These are phyloP conservation scores for Phylloporus sp. DNA, from an alignment of 768 basidiomycete genomes.

Conservation along the genomic window DNA sequence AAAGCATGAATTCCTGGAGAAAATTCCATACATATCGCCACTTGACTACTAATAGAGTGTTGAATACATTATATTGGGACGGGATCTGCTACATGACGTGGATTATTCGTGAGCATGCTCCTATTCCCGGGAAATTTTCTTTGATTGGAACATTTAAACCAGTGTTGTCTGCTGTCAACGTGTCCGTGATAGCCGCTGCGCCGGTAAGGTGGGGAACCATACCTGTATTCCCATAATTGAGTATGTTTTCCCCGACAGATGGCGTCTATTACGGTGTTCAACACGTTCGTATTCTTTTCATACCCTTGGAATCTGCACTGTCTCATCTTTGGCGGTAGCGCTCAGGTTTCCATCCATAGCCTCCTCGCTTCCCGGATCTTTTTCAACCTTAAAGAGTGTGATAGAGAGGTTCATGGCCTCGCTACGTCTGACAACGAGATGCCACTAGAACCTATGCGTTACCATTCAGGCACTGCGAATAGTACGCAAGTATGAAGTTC, in stretches of 20 bases:
- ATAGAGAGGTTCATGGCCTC: not conserved
- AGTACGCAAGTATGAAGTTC: too few relatives aligned
- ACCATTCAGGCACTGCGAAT: too few relatives aligned
- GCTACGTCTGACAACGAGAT: not conserved
- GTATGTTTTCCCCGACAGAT: conserved; percentile 3
- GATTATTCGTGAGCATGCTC: conserved; percentile 13
- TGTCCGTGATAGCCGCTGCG: conserved; percentile 14
- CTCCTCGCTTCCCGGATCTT: conserved; percentile 26
- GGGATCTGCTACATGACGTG: conserved; percentile 26
- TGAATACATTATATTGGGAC: conserved; percentile 25
- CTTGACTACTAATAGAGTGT: conserved; percentile 7
- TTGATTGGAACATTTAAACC: not conserved
- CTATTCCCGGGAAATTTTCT: not conserved
- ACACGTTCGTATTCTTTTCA: conserved; percentile 18
- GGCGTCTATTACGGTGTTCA: conserved; percentile 11
- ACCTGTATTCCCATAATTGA: not conserved
- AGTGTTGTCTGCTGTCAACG: conserved; percentile 15
- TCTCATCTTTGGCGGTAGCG: conserved; percentile 16
- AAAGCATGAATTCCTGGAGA: conserved; percentile 22
- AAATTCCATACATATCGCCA: conserved; percentile 22
- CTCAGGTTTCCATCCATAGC: conserved; percentile 26
- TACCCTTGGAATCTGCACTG: not conserved
- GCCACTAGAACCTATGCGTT: conserved; percentile 9
- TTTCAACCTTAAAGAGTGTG: conserved; percentile 24
- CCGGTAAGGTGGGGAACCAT: conserved; percentile 11